phyloP scores from a whole-genome alignment of 2,329 filamentous ascomycete species.

The Arthrobotrys conoides region DNA sequence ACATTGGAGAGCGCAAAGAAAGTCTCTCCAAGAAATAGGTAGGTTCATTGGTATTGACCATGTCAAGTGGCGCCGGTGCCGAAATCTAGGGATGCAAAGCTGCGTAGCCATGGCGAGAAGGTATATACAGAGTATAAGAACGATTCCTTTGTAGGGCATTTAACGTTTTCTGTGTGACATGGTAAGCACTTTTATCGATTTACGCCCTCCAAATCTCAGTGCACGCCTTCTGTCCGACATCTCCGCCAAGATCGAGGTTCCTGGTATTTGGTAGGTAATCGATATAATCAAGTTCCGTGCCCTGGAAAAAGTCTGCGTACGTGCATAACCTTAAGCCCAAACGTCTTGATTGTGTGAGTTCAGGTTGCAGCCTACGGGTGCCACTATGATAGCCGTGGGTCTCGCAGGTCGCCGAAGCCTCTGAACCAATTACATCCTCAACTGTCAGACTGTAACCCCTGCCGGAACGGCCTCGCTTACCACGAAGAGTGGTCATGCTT shows the following conservation, averaged over 20 bases:
- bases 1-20: not conserved
- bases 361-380: constrained; percentile 44
- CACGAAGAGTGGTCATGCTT: constrained; percentile 34
- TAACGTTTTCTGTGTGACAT: too few species aligned
- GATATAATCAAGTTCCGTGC: not conserved
- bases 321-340: constrained; percentile 34
- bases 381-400: constrained; percentile 41
- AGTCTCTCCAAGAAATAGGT: not conserved
- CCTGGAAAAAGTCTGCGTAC: constrained; percentile 50
- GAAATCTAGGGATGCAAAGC: too few species aligned
- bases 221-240: constrained; percentile 2
- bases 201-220: not conserved
- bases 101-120: too few species aligned
- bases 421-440: constrained; percentile 35
- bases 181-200: too few species aligned
- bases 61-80: too few species aligned
- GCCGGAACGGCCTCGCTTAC: constrained; percentile 45
- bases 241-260: not conserved
- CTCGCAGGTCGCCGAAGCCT: constrained; percentile 54
- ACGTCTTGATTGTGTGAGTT: constrained; percentile 31
- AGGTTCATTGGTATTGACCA: too few species aligned
- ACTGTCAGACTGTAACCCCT: not conserved
- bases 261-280: constrained; percentile 50
- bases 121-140: too few species aligned
- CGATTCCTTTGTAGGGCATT: too few species aligned